Base-by-base conservation (phyloP, 139 green algal species). In the Spirogloea muscicola region DNA sequence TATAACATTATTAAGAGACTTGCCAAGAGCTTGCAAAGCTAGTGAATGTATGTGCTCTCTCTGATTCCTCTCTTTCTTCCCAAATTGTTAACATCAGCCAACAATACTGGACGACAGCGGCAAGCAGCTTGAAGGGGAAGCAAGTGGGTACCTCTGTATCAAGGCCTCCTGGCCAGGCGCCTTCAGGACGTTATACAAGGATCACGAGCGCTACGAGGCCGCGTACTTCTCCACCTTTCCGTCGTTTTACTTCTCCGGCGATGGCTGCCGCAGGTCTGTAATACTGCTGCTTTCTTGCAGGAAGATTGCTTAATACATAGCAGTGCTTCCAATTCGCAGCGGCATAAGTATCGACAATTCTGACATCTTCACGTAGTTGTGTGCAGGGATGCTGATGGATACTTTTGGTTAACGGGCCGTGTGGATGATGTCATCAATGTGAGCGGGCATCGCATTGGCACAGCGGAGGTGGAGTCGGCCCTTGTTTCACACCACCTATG, bases 391-490 rank as follows among this genome's bases (percentile, higher is more conserved):
- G 63, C 42, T 29, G 84, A 92, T 61, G 88, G 88, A 4, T 90
- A 90, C 81, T 89, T 89, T 60, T 91, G 87, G 88, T 88, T 92
- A 78, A 93, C 88, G 48, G 88, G 85, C 29, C 87, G 92, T 36
- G 92, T 97, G 67, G 92, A 97, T 67, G 92, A 97, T 72, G 92
- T 97, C 9, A 91, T 92, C 74, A 93, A 94, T 58, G 91, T 97
- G 25, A 79, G 65, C 31, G 81, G 81, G 13, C 81, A 86, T 58
- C 72, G 81, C 27, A 86, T 86, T 44, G 81, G 81, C 29, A 86
- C 81, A 6, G 81, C 81, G 29, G 81, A 86, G 71, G 80, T 86
- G 68, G 81, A 86, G 72, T 85, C 76, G 44, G 81, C 81, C 9
- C 71, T 86, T 21, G 77, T 74, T 10, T 13, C 34, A 10, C 81